These are phyloP conservation scores for Vitis riparia DNA, from an alignment of 164 flowering plant genomes.

Conservation along the genomic window DNA sequence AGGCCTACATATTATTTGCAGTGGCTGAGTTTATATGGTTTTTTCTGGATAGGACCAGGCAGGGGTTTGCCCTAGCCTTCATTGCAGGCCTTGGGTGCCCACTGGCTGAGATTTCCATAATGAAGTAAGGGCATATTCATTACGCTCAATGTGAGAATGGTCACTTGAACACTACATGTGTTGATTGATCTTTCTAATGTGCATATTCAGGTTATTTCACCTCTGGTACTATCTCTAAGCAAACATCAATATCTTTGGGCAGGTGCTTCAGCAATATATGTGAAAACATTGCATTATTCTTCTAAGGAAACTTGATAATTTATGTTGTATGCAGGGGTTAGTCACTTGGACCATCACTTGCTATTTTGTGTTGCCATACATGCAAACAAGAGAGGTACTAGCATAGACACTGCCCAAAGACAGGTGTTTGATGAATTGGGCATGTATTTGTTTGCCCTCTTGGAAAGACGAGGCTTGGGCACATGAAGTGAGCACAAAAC, in stretches of 20 bases:
- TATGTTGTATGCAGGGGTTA: conserved; percentile 48
- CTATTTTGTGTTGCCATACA: conserved; percentile 48
- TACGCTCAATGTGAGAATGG: no score
- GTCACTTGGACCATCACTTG: conserved; percentile 23
- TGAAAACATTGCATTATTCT: background rate
- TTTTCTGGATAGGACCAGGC: conserved; percentile 58
- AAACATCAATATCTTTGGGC: conserved; percentile 66
- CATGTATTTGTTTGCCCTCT: no score
- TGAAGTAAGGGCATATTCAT: conserved; percentile 48
- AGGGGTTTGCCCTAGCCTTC: conserved; percentile 74
- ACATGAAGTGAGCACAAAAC: no score
- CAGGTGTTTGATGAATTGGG: no score
- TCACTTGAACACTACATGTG: no score
- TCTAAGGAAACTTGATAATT: no score
- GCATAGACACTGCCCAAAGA: no score
- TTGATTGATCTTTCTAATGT: background rate
- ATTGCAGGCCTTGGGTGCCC: conserved; percentile 76
- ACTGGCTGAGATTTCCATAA: conserved; percentile 78
- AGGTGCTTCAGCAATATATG: conserved; percentile 34
- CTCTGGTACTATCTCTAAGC: conserved; percentile 90
- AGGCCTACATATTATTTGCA: conserved; percentile 77
- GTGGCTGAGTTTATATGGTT: conserved; percentile 75
- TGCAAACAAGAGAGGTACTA: no score
- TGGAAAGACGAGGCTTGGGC: no score
- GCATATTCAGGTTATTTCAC: conserved; percentile 54